A percentile compares a stretch with the other conserved stretches of the same genome.
These are phyloP conservation scores for Aspergillus pseudonomiae DNA, from an alignment of 2,329 filamentous ascomycete species.

Conservation along the genomic window DNA sequence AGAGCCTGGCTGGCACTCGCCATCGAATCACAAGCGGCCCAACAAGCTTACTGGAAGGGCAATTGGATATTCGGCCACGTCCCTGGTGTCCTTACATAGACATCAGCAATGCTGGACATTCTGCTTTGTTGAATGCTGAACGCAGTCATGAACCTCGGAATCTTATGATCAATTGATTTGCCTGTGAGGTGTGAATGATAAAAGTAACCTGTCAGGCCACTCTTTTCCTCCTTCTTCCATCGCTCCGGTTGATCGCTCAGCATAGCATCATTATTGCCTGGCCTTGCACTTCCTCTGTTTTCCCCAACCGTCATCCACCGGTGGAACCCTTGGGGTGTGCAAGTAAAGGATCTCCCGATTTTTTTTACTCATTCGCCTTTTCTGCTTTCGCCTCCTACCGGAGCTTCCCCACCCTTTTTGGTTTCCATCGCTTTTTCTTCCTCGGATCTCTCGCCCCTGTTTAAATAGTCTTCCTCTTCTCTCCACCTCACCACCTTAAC, in stretches of 20 bases:
- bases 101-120: neutral
- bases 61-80: neutral
- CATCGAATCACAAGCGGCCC: constrained; percentile 21
- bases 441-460: constrained; percentile 12
- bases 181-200: constrained; percentile 7
- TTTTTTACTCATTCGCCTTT: constrained; percentile 6
- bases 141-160: constrained; percentile 27
- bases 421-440: constrained; percentile 10
- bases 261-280: constrained; percentile 14
- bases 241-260: constrained; percentile 14
- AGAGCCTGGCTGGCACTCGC: constrained; percentile 12
- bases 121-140: constrained; percentile 8
- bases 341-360: constrained; percentile 3
- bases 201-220: constrained; percentile 13
- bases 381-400: constrained; percentile 1
- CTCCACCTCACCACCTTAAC: constrained; percentile 12
- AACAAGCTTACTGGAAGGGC: constrained; percentile 19
- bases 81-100: neutral
- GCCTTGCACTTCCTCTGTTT: constrained; percentile 11
- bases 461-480: constrained; percentile 15
- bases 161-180: constrained; percentile 28
- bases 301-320: constrained; percentile 26
- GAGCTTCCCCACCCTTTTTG: constrained; percentile 9
- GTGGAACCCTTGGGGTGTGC: constrained; percentile 19
- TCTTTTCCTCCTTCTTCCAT: constrained; percentile 13